Conservation (phyloP, 305 asterid genomes). For the Andrographis paniculata region DNA sequence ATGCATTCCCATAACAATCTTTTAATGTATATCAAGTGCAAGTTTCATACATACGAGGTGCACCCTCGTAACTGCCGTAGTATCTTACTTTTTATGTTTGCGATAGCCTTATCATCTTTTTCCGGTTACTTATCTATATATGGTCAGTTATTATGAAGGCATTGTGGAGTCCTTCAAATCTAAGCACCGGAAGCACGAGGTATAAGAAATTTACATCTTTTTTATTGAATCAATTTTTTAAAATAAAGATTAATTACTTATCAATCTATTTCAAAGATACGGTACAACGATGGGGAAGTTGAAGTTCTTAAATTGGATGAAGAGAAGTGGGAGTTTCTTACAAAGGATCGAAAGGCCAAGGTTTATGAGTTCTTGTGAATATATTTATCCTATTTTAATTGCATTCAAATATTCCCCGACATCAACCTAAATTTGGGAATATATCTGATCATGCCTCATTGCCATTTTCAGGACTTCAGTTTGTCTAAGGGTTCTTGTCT, state of each 20-base stretch:
- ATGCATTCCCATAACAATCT: too few relatives aligned
- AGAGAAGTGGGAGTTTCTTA: conserved; percentile 85
- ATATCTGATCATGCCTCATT: too few relatives aligned
- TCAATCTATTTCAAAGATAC: conserved; percentile 35
- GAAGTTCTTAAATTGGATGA: conserved; percentile 84
- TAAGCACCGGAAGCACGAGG: conserved; percentile 82
- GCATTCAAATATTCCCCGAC: conserved; percentile 22
- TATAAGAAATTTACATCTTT: conserved; percentile 27
- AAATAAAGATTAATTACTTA: conserved; percentile 8
- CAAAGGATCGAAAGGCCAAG: conserved; percentile 38
- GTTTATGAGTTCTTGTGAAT: conserved; percentile 16
- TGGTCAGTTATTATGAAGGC: conserved; percentile 78
- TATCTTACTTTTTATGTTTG: too few relatives aligned
- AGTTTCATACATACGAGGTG: too few relatives aligned
- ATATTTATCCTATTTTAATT: conserved; percentile 2
- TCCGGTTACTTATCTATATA: neutral
- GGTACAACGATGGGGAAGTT: conserved; percentile 89
- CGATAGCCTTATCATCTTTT: too few relatives aligned
- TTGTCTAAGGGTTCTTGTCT: too few relatives aligned
- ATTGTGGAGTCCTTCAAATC: conserved; percentile 69
- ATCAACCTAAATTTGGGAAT: conserved; percentile 64
- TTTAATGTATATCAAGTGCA: too few relatives aligned
- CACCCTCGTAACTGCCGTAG: too few relatives aligned
- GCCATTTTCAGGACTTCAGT: too few relatives aligned
- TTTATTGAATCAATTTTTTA: neutral